Evolutionary conservation across 1,284 basidiomycete genomes (phyloP), one percentile per base, ranked within the genome.

Genomic region (Puccinia brachypodii): DNA sequence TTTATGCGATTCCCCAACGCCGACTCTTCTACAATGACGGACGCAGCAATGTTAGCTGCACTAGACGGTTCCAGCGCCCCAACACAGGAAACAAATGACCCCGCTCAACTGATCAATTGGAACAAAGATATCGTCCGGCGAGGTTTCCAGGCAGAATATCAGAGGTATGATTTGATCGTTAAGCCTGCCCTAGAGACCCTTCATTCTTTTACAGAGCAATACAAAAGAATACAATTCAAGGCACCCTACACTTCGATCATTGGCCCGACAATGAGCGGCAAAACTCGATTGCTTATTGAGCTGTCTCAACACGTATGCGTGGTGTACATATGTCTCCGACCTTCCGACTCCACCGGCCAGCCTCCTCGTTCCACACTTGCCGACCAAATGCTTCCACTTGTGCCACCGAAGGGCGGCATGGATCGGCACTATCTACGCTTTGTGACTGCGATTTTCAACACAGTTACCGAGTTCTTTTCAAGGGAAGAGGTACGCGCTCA

Each of bases 231-330:
- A 13, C 7, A 19, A 33, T 53, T 50, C 47, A 47, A 33, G 42
- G 69, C 69, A 53, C 69, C 69, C 3, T 72, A 72, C 31, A 53
- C 69, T 33, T 47, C 69, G 11, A 47, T 72, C 7, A 53, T 72
- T 7, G 69, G 69, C 28, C 69, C 69, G 28, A 50, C 69, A 22
- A 72, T 72, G 69, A 22, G 28, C 33, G 44, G 69, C 2, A 72
- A 72, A 72, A 72, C 44, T n/a, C 69, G 44, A 47, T 22, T 53
- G 28, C 44, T 72, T 40, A 72, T 25, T 42, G 44, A 72, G 44
- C 42, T 72, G 0, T 36, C 69, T 7, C 31, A 50, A 6, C 44
- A 72, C 13, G 47, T 72, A 1, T 53, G 44, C 22, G 69, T 72
- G 14, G 33, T 53, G 1, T 72, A 72, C 22, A 53, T 72, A n/a